A percentile compares a stretch with the other conserved stretches of the same genome.
phyloP scores from a whole-genome alignment of 495 filamentous ascomycete genomes.

The Daldinia decipiens region DNA sequence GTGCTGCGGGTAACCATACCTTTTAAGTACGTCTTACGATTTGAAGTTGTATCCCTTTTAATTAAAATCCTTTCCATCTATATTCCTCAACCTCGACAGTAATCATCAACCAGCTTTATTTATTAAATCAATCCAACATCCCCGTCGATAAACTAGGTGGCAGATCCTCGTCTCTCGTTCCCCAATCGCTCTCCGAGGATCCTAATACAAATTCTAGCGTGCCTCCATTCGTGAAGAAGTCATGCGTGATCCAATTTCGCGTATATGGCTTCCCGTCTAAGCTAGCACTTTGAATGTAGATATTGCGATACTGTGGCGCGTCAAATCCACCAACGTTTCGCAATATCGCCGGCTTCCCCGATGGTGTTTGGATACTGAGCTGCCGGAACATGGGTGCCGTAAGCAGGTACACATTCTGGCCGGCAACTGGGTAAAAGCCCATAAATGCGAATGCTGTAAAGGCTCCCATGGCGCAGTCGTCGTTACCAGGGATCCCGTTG shows the following conservation, averaged over 20 bases:
- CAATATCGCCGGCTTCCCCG: conserved; percentile 68
- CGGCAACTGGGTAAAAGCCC: conserved; percentile 78
- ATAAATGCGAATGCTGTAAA: conserved; percentile 76
- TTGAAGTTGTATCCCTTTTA: background rate
- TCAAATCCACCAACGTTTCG: conserved; percentile 69
- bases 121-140: conserved; percentile 32
- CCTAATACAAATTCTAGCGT: conserved; percentile 73
- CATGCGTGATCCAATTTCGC: conserved; percentile 77
- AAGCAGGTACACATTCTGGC: conserved; percentile 78
- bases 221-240: conserved; percentile 74
- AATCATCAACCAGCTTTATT: background rate
- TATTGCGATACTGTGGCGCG: conserved; percentile 61
- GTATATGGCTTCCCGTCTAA: conserved; percentile 71
- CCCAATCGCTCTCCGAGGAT: conserved; percentile 73
- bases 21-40: too few relatives aligned
- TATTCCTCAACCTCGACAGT: background rate
- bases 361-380: conserved; percentile 67
- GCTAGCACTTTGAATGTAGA: conserved; percentile 74
- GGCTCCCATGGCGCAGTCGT: conserved; percentile 80
- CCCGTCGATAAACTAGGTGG: conserved; percentile 67
- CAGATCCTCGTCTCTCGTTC: conserved; percentile 68
- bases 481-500: conserved; percentile 76
- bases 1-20: too few relatives aligned
- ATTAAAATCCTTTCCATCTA: background rate
- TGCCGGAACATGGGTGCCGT: conserved; percentile 72